phyloP scores from a whole-genome alignment of 2,329 filamentous ascomycete species.

The Pseudogymnoascus sp. region DNA sequence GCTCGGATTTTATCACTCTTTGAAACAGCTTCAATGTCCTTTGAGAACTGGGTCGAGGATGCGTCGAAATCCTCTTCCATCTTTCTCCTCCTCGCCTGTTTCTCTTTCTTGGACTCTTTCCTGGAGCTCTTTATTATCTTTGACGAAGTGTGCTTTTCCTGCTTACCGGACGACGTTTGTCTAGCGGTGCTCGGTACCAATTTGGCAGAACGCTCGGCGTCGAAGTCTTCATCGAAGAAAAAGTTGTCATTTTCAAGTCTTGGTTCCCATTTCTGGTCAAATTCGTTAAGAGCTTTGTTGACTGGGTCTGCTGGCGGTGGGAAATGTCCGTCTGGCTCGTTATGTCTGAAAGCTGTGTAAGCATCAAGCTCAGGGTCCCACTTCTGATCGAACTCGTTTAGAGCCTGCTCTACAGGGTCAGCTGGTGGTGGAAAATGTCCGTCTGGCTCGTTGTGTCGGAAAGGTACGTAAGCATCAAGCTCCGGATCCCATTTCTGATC shows the following conservation, averaged over 20 bases:
- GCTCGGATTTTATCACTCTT: slow-evolving; percentile 14
- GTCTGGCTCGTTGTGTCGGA: slow-evolving; percentile 31
- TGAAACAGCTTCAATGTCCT: slow-evolving; percentile 6
- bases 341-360: slow-evolving; percentile 32
- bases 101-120: slow-evolving; percentile 19
- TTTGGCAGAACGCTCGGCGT: not conserved
- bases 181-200: not conserved
- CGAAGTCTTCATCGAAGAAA: slow-evolving; percentile 2
- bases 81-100: slow-evolving; percentile 20
- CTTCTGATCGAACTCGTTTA: slow-evolving; percentile 3
- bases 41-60: not conserved
- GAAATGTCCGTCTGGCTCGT: slow-evolving; percentile 35
- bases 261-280: slow-evolving; percentile 10
- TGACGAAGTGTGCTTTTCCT: not conserved
- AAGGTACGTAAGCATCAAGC: slow-evolving; percentile 24
- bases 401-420: slow-evolving; percentile 25
- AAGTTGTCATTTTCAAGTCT: slow-evolving; percentile 7
- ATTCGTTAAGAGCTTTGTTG: slow-evolving; percentile 20
- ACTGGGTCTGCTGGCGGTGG: slow-evolving; percentile 22
- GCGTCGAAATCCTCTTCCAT: slow-evolving; percentile 23
- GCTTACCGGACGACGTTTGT: not conserved
- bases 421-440: slow-evolving; percentile 27
- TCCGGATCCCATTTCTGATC: slow-evolving; percentile 5
- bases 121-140: slow-evolving; percentile 1
- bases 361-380: slow-evolving; percentile 17